phyloP scores from a whole-genome alignment of 495 filamentous ascomycete genomes.

The Xylaria scruposa region DNA sequence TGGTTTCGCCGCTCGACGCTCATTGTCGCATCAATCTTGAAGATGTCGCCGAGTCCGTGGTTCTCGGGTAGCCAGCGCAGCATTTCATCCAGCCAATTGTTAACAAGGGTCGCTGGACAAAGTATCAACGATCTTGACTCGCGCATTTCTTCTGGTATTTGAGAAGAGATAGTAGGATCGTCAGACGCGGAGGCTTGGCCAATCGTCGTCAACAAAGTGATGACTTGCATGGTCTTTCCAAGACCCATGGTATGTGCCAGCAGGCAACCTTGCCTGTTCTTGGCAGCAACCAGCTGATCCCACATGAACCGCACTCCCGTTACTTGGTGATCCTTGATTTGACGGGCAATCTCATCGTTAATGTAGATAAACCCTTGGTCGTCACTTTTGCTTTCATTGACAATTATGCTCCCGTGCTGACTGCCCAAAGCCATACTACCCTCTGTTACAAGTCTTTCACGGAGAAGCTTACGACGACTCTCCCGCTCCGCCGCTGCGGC shows the following conservation, averaged over 20 bases:
- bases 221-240: slow-evolving; percentile 91
- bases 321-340: slow-evolving; percentile 64
- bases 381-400: slow-evolving; percentile 73
- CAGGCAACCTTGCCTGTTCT: slow-evolving; percentile 72
- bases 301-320: slow-evolving; percentile 87
- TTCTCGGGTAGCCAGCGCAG: slow-evolving; percentile 66
- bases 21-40: slow-evolving; percentile 52
- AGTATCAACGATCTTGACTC: slow-evolving; percentile 72
- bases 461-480: slow-evolving; percentile 56
- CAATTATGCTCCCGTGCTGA: slow-evolving; percentile 55
- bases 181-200: slow-evolving; percentile 66
- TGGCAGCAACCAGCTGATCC: slow-evolving; percentile 72
- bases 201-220: slow-evolving; percentile 80
- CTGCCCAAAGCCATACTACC: slow-evolving; percentile 42
- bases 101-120: slow-evolving; percentile 74
- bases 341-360: slow-evolving; percentile 52
- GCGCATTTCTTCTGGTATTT: slow-evolving; percentile 70
- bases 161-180: slow-evolving; percentile 60
- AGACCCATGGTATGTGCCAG: slow-evolving; percentile 94
- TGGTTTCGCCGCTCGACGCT: slow-evolving; percentile 43
- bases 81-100: slow-evolving; percentile 87
- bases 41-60: slow-evolving; percentile 56
- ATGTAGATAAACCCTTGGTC: slow-evolving; percentile 59
- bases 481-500: slow-evolving; percentile 54
- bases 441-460: slow-evolving; percentile 45